phyloP scores from a whole-genome alignment of 768 basidiomycete species.

The Naganishia antarctica region DNA sequence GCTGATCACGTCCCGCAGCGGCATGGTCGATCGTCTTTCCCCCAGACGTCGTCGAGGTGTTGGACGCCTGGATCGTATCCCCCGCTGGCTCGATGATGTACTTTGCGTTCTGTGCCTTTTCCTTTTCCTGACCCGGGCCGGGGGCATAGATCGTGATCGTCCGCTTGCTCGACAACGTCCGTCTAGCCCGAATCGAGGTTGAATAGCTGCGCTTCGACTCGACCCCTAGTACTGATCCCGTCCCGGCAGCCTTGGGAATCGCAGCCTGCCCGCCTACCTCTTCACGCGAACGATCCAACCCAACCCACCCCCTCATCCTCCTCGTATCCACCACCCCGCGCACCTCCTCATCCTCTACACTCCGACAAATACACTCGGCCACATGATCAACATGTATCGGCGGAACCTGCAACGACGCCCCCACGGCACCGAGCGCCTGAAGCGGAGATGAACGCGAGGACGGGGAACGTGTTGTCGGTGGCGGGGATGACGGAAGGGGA shows the following conservation, averaged over 20 bases:
- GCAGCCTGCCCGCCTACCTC: neutral
- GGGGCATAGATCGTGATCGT: slow-evolving; percentile 16
- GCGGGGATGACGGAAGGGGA: slow-evolving; percentile 52
- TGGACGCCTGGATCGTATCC: neutral
- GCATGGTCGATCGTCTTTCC: slow-evolving; percentile 9
- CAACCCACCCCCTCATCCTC: slow-evolving; percentile 57
- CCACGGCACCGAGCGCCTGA: slow-evolving; percentile 34
- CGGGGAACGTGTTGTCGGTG: slow-evolving; percentile 49
- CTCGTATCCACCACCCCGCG: slow-evolving; percentile 55
- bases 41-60: neutral
- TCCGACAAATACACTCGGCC: slow-evolving; percentile 68
- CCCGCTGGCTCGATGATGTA: slow-evolving; percentile 23
- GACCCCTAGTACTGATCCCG: no score
- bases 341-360: slow-evolving; percentile 55
- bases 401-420: slow-evolving; percentile 66
- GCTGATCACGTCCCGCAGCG: neutral
- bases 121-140: slow-evolving; percentile 14
- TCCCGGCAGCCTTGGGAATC: no score
- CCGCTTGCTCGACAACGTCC: neutral
- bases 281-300: slow-evolving; percentile 27
- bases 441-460: slow-evolving; percentile 56
- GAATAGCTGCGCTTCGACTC: neutral
- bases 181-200: neutral
- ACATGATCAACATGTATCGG: slow-evolving; percentile 96
- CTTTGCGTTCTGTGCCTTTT: neutral